phyloP scores from a whole-genome alignment of 2,329 filamentous ascomycete species.

The Paecilomyces niveus region DNA sequence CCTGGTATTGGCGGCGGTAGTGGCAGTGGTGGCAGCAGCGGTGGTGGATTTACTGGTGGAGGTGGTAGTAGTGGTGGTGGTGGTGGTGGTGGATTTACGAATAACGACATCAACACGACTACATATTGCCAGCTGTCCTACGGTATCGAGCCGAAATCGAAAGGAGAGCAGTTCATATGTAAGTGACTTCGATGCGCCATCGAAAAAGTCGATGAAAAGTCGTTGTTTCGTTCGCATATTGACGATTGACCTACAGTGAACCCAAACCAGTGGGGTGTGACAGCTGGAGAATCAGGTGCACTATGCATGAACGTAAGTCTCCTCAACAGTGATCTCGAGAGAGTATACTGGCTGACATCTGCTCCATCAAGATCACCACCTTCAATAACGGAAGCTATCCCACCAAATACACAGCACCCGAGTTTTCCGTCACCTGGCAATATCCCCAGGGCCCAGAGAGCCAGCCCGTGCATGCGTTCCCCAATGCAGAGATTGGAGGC shows the following conservation, averaged over 20 bases:
- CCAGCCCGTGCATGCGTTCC: constrained; percentile 48
- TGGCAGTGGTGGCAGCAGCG: constrained; percentile 10
- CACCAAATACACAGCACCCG: constrained; percentile 40
- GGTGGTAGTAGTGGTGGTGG: constrained; percentile 12
- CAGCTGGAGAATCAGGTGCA: constrained; percentile 28
- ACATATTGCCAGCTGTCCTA: constrained; percentile 38
- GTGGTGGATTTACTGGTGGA: constrained; percentile 12
- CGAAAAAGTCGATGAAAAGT: neutral
- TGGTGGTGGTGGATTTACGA: constrained; percentile 8
- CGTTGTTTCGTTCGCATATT: neutral
- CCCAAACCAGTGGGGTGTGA: constrained; percentile 50
- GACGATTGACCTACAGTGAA: constrained; percentile 37
- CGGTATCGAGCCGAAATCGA: constrained; percentile 41
- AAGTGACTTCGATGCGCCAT: constrained; percentile 17
- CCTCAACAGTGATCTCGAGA: neutral
- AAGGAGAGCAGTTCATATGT: constrained; percentile 44
- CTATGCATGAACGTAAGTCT: constrained; percentile 49
- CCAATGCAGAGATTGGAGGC: constrained; percentile 46
- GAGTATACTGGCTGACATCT: neutral
- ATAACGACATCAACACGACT: constrained; percentile 29
- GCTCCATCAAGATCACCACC: constrained; percentile 36
- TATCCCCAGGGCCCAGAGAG: constrained; percentile 37
- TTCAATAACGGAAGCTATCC: constrained; percentile 47
- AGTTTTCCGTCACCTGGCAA: constrained; percentile 49
- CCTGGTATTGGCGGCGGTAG: constrained; percentile 11